Evolutionary conservation across 805 yeast species (phyloP).

Genomic region (Wickerhamomyces sydowiorum): DNA sequence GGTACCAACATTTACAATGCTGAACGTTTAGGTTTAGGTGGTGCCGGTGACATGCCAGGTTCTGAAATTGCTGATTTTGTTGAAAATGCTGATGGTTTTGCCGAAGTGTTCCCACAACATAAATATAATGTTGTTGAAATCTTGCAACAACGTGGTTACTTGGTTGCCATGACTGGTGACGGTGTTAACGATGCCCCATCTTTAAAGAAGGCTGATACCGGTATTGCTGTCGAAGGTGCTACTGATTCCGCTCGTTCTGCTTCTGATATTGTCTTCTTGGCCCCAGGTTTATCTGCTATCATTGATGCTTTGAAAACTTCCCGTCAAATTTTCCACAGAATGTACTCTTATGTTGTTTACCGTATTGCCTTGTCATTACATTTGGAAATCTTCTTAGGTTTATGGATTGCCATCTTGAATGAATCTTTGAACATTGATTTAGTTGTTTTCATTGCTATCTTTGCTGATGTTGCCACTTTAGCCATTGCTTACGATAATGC

Average conservation of each 20-base stretch:
- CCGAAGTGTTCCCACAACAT: constrained; percentile 98
- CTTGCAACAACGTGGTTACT: constrained; percentile 91
- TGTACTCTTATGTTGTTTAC: constrained; percentile 97
- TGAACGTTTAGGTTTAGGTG: constrained; percentile 93
- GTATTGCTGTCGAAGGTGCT: constrained; percentile 98
- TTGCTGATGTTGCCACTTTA: constrained; percentile 95
- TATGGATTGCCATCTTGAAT: constrained; percentile 94
- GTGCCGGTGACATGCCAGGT: constrained; percentile 93
- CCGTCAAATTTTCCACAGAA: constrained; percentile 97
- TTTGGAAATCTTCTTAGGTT: constrained; percentile 90
- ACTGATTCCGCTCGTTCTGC: constrained; percentile 97
- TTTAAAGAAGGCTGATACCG: constrained; percentile 91
- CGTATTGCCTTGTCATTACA: constrained; percentile 94
- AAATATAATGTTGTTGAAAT: constrained; percentile 94
- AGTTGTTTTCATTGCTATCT: constrained; percentile 93
- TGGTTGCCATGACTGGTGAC: constrained; percentile 99
- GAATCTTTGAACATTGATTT: constrained; percentile 81
- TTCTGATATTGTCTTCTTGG: constrained; percentile 92
- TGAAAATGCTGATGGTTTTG: constrained; percentile 97
- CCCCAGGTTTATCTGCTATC: constrained; percentile 93
- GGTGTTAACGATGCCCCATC: constrained; percentile 99
- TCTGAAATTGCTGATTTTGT: constrained; percentile 96
- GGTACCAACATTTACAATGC: constrained; percentile 97
- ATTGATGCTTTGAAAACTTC: constrained; percentile 93
- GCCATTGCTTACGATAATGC: constrained; percentile 98